Evolutionary conservation across 805 yeast genomes (phyloP), one percentile per base, ranked within the genome.

Genomic region (Candida lessepsii): DNA sequence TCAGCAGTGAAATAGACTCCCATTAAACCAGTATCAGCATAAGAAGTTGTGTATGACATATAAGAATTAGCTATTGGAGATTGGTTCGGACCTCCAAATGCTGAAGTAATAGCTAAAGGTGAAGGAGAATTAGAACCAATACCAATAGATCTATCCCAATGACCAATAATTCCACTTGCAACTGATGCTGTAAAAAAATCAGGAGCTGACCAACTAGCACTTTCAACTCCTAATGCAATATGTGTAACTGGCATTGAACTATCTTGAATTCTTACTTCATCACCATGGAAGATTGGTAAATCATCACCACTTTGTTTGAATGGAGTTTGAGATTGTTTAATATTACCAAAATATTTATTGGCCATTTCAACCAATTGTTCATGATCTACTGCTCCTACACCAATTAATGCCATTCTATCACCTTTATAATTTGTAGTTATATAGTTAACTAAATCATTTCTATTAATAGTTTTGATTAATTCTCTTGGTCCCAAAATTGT

Each of bases 21-120:
- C 97, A 97, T 91, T 39, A 93, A 70, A 7, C 99, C 99, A 9
- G 96, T 86, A 65, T 93, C 99, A 9, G 96, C 90, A 65, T 93
- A 93, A 1, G 96, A 86, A 2, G 99, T 93, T 21, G 96, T 86
- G 67, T 91, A 93, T 5, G 96, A 88, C 96, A 89, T 85, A 68
- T 83, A 93, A 6, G 96, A 86, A 66, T 93, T 93, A 41, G 97
- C 96, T 44, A 89, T 67, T 2, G 88, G 85, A 13, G 75, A 68
- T 13, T 69, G 70, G 46, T 73, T 73, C 44, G 80, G 75, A 1
- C 79, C 77, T 21, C 79, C 75, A 52, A 71, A 70, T 24, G 84
- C 73, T 4, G 78, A 73, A 18, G 83, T 80, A 20, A 80, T 76
- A 1, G 95, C 87, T 41, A 93, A 71, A 37, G 89, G 88, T 3